phyloP scores from a whole-genome alignment of 805 yeast species.

The Candida oleophila region DNA sequence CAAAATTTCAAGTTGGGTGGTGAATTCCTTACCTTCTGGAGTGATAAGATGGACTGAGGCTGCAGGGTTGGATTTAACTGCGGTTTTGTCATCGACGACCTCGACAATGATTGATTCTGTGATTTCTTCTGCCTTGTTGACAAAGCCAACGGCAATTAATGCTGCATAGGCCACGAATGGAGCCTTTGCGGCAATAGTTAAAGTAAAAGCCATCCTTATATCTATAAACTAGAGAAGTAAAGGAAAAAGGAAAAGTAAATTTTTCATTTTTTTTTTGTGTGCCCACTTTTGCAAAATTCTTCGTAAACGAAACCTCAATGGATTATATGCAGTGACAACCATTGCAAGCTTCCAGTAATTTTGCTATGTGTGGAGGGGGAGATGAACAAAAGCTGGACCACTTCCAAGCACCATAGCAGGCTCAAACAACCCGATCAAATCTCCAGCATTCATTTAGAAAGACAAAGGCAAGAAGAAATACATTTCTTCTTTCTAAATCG shows the following conservation, averaged over 20 bases:
- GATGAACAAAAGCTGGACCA: too few relatives aligned
- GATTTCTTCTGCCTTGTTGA: conserved; percentile 47
- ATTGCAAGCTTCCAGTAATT: neutral
- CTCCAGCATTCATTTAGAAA: neutral
- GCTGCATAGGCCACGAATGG: conserved; percentile 77
- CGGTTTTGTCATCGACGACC: conserved; percentile 66
- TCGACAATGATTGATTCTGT: conserved; percentile 56
- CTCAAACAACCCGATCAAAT: too few relatives aligned
- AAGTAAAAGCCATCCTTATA: conserved; percentile 48
- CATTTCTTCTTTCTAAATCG: neutral
- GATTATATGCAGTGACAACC: neutral
- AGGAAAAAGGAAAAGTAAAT: neutral
- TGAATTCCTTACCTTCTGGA: conserved; percentile 41
- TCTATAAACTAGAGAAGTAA: too few relatives aligned
- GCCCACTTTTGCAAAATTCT: neutral
- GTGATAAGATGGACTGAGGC: conserved; percentile 44
- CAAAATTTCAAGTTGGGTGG: conserved; percentile 47
- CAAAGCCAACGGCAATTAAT: conserved; percentile 73
- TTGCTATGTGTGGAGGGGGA: too few relatives aligned
- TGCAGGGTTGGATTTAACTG: conserved; percentile 41
- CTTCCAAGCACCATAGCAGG: too few relatives aligned
- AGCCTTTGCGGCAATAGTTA: conserved; percentile 84
- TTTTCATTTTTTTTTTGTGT: neutral
- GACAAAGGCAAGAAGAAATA: too few relatives aligned
- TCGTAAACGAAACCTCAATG: too few relatives aligned